Base-by-base conservation (phyloP, 441 rosid species). In the Gossypium laxum region DNA sequence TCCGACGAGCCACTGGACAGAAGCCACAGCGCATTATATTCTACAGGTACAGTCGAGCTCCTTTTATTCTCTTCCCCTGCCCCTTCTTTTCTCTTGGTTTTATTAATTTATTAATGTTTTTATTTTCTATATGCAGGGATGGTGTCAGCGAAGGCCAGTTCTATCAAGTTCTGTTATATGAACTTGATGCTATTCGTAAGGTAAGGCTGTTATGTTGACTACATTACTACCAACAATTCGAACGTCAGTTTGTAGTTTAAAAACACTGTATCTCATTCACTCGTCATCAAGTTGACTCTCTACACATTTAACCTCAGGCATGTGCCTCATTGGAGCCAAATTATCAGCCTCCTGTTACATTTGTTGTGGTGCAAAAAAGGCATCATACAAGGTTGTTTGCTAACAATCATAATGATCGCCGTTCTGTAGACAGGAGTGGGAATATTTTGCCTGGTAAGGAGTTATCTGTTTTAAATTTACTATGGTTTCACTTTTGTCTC, bases 321-420 rank as follows among this genome's bases (percentile, higher is more conserved):
- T 94, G 96, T 59, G 93, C 93, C 59, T 84, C 95, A 30, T 80
- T 91, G 78, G 93, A 89, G 80, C 89, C 93, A 34, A 88, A 87
- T 70, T 93, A 93, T 85, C 96, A 93, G 88, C 98, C 98, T 68
- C 91, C 96, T 0, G 96, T 91, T 48, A 93, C 98, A 10, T 93
- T 93, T 81, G 96, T 91, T 58, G 98, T 93, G 76, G 98, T 93
- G 76, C 98, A 93, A 82, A 93, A 91, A 82, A 93, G 97, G 56
- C 97, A 91, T 67, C 98, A 93, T 78, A 91, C 98, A 4, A 89
- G 98, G 82, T 82, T 91, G 78, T 93, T 93, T 78, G 97, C 98
- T 22, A 82, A 88, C 63, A 77, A 90, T 75, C 98, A 93, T 67
- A 62, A 54, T 8, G 92, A 93, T 66, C 87, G 89, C 17, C 76